phyloP scores from a whole-genome alignment of 1,139 yeast species.

The Suhomyces yuchorum region DNA sequence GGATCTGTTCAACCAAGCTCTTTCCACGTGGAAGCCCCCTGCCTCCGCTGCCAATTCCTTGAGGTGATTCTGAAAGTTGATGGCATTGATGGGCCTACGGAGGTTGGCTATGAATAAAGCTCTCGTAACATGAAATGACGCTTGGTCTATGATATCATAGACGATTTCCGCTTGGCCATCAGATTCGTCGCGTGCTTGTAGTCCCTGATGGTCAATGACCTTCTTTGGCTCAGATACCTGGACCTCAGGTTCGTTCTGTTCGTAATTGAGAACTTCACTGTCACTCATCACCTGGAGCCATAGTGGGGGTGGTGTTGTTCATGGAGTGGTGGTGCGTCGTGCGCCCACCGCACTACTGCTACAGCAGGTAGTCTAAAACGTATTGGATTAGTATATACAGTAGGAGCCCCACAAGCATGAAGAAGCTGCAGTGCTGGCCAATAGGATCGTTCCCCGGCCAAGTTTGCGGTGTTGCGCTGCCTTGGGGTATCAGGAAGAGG shows the following conservation, averaged over 20 bases:
- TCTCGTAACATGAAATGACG: slow-evolving; percentile 41
- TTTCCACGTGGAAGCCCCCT: slow-evolving; percentile 32
- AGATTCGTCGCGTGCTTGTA: slow-evolving; percentile 22
- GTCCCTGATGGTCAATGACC: slow-evolving; percentile 29
- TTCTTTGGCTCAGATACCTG: slow-evolving; percentile 15
- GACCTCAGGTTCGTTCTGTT: slow-evolving; percentile 16
- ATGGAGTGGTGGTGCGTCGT: background rate
- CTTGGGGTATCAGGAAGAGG: no score
- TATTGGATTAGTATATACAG: background rate
- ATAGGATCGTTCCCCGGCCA: no score
- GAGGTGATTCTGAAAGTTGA: slow-evolving; percentile 38
- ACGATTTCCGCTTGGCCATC: slow-evolving; percentile 34
- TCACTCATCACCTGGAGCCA: slow-evolving; percentile 20
- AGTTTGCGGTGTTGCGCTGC: no score
- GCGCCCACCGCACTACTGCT: background rate
- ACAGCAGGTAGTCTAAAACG: background rate
- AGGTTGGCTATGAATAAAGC: slow-evolving; percentile 49
- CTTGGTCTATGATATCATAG: slow-evolving; percentile 32
- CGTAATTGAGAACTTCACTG: slow-evolving; percentile 21
- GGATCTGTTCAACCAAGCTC: slow-evolving; percentile 48
- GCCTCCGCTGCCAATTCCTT: slow-evolving; percentile 29
- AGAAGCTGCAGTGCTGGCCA: no score
- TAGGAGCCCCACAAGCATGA: background rate
- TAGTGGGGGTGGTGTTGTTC: background rate
- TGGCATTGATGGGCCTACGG: slow-evolving; percentile 40